A percentile compares a stretch with the other conserved stretches of the same genome.
phyloP scores from a whole-genome alignment of 768 basidiomycete species.

The Gloeopeniophorella convolvens region DNA sequence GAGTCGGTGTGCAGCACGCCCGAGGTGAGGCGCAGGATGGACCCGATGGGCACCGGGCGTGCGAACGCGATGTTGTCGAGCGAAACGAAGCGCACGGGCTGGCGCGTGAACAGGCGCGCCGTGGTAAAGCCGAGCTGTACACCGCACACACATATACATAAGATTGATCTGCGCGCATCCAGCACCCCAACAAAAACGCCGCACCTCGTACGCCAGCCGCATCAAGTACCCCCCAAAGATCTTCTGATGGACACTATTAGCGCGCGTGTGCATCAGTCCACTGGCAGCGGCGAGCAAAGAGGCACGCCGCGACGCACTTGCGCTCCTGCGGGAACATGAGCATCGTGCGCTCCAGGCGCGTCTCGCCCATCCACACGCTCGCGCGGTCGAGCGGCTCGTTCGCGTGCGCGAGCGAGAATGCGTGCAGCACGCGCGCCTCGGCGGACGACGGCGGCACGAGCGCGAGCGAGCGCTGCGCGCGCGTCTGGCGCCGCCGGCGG shows the following conservation, averaged over 20 bases:
- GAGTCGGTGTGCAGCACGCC: constrained; percentile 54
- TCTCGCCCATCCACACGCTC: constrained; percentile 71
- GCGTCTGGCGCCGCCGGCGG: constrained; percentile 49
- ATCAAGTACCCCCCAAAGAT: constrained; percentile 71
- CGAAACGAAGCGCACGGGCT: constrained; percentile 64
- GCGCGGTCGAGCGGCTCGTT: constrained; percentile 36
- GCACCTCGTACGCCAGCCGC: constrained; percentile 67
- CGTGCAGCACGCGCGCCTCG: constrained; percentile 65
- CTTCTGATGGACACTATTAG: constrained; percentile 65
- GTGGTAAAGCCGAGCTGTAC: constrained; percentile 67
- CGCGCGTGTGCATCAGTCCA: background rate
- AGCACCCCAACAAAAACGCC: too few relatives aligned
- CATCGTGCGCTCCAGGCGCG: constrained; percentile 59
- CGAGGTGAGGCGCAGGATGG: constrained; percentile 67
- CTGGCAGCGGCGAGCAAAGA: constrained; percentile 4
- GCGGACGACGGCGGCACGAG: constrained; percentile 66
- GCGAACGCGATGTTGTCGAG: constrained; percentile 76
- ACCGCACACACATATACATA: background rate
- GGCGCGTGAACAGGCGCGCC: constrained; percentile 59
- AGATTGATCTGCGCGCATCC: background rate
- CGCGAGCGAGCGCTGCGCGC: constrained; percentile 52
- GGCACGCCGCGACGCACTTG: constrained; percentile 51
- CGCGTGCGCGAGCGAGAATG: constrained; percentile 57
- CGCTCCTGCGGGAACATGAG: constrained; percentile 84
- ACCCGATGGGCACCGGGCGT: constrained; percentile 78